phyloP scores from a whole-genome alignment of 495 filamentous ascomycete genomes.

The Aspergillus nanangensis region DNA sequence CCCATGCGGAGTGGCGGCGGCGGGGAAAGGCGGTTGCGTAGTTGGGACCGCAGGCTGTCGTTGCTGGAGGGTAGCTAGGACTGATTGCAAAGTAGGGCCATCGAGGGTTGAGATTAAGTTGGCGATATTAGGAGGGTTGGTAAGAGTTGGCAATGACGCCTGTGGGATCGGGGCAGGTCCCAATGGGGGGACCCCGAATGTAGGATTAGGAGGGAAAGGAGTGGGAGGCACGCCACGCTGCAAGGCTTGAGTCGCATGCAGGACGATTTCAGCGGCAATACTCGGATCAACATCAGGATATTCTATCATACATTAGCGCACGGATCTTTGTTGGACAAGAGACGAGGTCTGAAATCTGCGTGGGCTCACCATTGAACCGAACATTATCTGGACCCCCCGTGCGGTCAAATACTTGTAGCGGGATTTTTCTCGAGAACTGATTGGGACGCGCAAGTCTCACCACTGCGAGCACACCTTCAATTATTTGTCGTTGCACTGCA shows the following conservation, averaged over 20 bases:
- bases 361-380: conserved; percentile 61
- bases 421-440: conserved; percentile 65
- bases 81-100: conserved; percentile 63
- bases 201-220: conserved; percentile 38
- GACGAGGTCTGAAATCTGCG: too few relatives aligned
- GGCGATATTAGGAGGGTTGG: conserved; percentile 38
- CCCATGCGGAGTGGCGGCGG: conserved; percentile 28
- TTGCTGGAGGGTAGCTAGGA: conserved; percentile 56
- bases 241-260: conserved; percentile 61
- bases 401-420: conserved; percentile 81
- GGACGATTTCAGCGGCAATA: conserved; percentile 73
- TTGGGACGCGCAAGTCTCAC: conserved; percentile 65
- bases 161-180: conserved; percentile 33
- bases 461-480: conserved; percentile 86
- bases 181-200: conserved; percentile 39
- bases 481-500: conserved; percentile 76
- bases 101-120: conserved; percentile 59
- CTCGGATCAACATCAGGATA: conserved; percentile 76
- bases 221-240: conserved; percentile 39
- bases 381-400: conserved; percentile 64
- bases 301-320: conserved; percentile 39
- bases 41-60: conserved; percentile 40
- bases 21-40: conserved; percentile 26
- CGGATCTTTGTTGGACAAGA: not conserved
- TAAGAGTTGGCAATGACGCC: conserved; percentile 24